Percentiles rank a stretch among this genome's conserved stretches.
Evolutionary conservation across 2,329 filamentous ascomycete genomes (phyloP).

Genomic region (Aspergillus novoparasiticus): DNA sequence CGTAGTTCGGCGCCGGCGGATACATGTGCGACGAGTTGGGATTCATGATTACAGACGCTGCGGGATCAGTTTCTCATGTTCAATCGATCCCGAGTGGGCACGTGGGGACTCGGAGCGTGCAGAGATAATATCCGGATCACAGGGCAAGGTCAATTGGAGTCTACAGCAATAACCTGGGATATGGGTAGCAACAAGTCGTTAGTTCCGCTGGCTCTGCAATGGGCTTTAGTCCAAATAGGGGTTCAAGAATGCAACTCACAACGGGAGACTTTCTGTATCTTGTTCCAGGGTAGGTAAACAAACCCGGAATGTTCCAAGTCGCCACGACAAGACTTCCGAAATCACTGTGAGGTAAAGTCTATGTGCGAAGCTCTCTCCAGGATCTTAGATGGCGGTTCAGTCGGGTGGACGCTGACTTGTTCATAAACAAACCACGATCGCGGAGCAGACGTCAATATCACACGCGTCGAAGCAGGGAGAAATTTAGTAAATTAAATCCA

Average conservation of each 20-base stretch:
- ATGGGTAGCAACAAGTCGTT: not conserved
- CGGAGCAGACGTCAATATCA: not conserved
- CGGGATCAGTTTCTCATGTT: not conserved
- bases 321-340: not conserved
- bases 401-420: not conserved
- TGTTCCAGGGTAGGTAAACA: not conserved
- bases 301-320: not conserved
- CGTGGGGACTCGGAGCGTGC: not conserved
- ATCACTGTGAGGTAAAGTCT: not conserved
- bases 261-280: too few relatives aligned
- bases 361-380: not conserved
- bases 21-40: constrained; percentile 27
- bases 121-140: not conserved
- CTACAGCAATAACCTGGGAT: not conserved
- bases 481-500: not conserved
- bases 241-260: constrained; percentile 8
- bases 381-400: not conserved
- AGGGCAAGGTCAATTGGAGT: constrained; percentile 6
- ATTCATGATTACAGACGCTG: constrained; percentile 18
- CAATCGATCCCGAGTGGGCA: not conserved
- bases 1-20: constrained; percentile 38
- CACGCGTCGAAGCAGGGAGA: not conserved
- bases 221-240: not conserved
- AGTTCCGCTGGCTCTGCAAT: constrained; percentile 1
- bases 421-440: constrained; percentile 5